A percentile compares a stretch with the other conserved stretches of the same genome.
These are phyloP conservation scores for Aspergillus nidulans DNA, from an alignment of 495 filamentous ascomycete genomes.

Conservation along the genomic window DNA sequence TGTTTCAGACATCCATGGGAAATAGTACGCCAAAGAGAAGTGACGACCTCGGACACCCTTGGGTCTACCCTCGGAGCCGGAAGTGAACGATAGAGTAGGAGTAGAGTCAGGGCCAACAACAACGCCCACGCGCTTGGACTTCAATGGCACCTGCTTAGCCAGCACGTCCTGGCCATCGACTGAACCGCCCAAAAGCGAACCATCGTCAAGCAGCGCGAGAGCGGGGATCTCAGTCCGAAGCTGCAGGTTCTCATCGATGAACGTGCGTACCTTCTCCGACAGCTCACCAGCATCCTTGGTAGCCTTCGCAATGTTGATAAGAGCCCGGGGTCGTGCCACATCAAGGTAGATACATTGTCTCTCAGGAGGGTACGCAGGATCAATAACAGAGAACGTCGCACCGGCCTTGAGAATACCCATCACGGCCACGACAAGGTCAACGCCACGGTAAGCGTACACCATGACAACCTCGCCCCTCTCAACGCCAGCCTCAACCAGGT, in stretches of 20 bases:
- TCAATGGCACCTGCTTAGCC: constrained; percentile 45
- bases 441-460: constrained; percentile 79
- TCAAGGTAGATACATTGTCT: constrained; percentile 89
- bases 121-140: constrained; percentile 59
- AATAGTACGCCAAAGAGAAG: constrained; percentile 83
- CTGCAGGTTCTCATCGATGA: constrained; percentile 67
- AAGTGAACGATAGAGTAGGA: constrained; percentile 81
- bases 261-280: constrained; percentile 63
- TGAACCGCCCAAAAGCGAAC: constrained; percentile 65
- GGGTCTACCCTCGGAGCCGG: constrained; percentile 76
- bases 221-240: constrained; percentile 75
- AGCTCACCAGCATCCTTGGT: constrained; percentile 69
- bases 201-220: constrained; percentile 68
- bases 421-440: constrained; percentile 43
- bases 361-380: constrained; percentile 83
- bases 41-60: constrained; percentile 89
- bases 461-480: constrained; percentile 85
- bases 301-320: constrained; percentile 78
- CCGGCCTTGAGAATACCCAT: constrained; percentile 55
- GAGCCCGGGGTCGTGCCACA: constrained; percentile 73
- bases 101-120: constrained; percentile 86
- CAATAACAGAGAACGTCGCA: constrained; percentile 61
- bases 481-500: constrained; percentile 68
- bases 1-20: constrained; percentile 84
- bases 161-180: constrained; percentile 65